Conservation (phyloP, 805 yeast species). For the Yarrowia yakushimensis region DNA sequence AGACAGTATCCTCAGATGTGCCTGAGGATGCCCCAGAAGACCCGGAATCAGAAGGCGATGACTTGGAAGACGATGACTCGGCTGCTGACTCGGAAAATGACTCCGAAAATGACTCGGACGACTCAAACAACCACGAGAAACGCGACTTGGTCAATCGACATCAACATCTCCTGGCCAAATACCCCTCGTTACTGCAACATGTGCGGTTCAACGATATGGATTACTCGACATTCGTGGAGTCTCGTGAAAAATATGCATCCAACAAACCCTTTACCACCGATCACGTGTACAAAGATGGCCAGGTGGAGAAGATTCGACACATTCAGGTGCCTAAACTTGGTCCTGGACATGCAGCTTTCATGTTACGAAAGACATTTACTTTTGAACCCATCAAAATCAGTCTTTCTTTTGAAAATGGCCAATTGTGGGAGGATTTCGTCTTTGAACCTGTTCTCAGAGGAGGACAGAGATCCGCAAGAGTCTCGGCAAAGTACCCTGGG, state of each 20-base stretch:
- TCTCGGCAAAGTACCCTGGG: neutral
- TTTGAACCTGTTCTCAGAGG: conserved; percentile 8
- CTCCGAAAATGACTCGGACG: neutral
- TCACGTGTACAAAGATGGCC: neutral
- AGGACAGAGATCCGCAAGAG: neutral
- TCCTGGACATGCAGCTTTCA: neutral
- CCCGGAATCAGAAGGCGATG: neutral
- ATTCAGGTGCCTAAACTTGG: neutral
- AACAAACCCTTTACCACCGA: conserved; percentile 1
- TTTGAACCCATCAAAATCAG: neutral
- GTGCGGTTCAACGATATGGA: conserved; percentile 4
- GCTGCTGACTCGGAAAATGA: neutral
- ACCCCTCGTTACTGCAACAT: neutral
- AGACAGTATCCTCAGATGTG: too few species aligned
- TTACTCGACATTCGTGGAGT: neutral
- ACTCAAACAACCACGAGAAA: neutral
- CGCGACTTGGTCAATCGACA: neutral
- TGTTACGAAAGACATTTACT: neutral
- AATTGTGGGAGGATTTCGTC: neutral
- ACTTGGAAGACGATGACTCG: neutral
- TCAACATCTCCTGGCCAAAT: neutral
- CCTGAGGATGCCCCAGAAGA: too few species aligned
- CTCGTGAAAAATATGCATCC: neutral
- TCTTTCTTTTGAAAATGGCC: neutral
- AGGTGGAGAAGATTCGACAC: conserved; percentile 1